Evolutionary conservation across 2,329 filamentous ascomycete genomes (phyloP), one percentile per base, ranked within the genome.

Genomic region (Pseudodiploospora longispora): DNA sequence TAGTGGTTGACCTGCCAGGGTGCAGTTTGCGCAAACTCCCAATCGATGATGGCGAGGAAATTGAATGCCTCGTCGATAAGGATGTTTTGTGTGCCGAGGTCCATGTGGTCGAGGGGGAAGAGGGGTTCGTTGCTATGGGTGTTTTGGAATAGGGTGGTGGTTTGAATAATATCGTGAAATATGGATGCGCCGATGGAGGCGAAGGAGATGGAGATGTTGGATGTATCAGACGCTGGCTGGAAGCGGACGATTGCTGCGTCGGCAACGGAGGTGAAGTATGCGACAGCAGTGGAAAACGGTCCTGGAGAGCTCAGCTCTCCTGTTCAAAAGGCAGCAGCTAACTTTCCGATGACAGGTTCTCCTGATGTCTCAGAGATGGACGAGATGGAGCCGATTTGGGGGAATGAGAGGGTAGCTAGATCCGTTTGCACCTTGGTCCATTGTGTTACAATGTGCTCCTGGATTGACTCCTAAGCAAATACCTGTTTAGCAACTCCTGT

Each of bases 21-120:
- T 1, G 55, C 56, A 6, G 55, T 51, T 43, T 62, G 57, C 19
- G 60, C 59, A 38, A 59, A 57, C 40, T 63, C 60, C 58, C 55
- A 60, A 46, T 63, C 54, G 43, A 62, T 62, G 32, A 60, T 30
- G 36, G 59, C 57, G 1, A 62, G 28, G 47, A 62, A 55, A 44
- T 60, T 56, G 38, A 57, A 56, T 10, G 53, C 41, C 27, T 56
- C 50, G 35, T 62, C 58, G 12, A 63, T 52, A 1, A 64, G 45
- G 19, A 65, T 57, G 41, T 64, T 61, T 40, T 63, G 56, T 5
- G 53, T 55, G 30, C 59, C 57, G 12, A 64, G 50, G 42, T 63
- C 59, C 55, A 63, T 62, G 44, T 63, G 55, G 37, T 58, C 58
- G 2, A 63, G 45, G 32, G 52, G 55, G 44, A 55, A 58, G 19